Conservation (phyloP, 2,329 filamentous ascomycete genomes). For the Colletotrichum lindemuthianum region DNA sequence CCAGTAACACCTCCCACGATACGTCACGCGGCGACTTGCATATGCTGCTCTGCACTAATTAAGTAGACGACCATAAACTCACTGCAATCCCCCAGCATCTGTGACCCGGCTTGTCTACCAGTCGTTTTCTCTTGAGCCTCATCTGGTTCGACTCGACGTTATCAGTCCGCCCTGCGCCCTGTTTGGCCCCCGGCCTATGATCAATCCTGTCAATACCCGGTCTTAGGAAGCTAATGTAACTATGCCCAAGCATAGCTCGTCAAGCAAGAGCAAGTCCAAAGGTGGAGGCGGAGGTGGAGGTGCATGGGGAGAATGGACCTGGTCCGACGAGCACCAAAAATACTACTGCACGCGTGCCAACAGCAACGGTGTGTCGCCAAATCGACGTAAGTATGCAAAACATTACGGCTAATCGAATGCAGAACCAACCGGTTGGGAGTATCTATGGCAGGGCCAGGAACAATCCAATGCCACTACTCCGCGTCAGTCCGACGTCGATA, state of each 20-base stretch:
- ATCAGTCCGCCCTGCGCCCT: conserved; percentile 2
- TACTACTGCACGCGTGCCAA: conserved; percentile 44
- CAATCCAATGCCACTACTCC: conserved; percentile 35
- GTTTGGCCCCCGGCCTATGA: conserved; percentile 10
- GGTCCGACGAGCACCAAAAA: conserved; percentile 39
- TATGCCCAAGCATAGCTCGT: conserved; percentile 40
- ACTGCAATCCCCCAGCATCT: conserved; percentile 11
- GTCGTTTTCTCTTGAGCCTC: conserved; percentile 24
- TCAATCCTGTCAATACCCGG: background rate
- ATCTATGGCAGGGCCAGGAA: conserved; percentile 40
- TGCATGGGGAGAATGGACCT: conserved; percentile 44
- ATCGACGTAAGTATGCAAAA: background rate
- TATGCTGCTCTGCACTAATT: conserved; percentile 27
- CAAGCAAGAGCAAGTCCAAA: conserved; percentile 41
- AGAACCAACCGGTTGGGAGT: conserved; percentile 27
- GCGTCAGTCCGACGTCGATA: conserved; percentile 40
- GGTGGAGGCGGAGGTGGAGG: conserved; percentile 15
- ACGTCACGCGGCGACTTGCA: conserved; percentile 30
- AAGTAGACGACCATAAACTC: conserved; percentile 26
- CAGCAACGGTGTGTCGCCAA: conserved; percentile 41
- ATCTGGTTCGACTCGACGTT: background rate
- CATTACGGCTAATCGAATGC: conserved; percentile 37
- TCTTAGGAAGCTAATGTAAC: conserved; percentile 37
- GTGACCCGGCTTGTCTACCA: conserved; percentile 24
- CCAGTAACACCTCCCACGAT: conserved; percentile 30